A percentile compares a stretch with the other conserved stretches of the same genome.
Evolutionary conservation across 2,329 filamentous ascomycete species (phyloP).

Genomic region (Rugonectria rugulosa): DNA sequence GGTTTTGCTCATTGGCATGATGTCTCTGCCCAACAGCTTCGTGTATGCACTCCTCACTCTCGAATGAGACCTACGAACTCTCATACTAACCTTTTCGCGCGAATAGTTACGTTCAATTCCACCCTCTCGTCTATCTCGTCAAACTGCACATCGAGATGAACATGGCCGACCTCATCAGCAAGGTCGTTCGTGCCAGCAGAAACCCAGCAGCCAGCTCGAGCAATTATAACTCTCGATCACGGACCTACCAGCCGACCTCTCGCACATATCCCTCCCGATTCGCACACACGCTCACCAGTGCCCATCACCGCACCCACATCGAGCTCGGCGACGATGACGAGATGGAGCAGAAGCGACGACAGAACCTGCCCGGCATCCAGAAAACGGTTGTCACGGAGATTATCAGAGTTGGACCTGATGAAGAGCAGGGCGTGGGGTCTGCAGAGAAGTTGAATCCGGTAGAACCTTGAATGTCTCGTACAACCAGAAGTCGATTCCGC

Average conservation of each 20-base stretch:
- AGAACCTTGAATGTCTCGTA: too few species aligned
- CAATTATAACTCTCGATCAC: conserved; percentile 34
- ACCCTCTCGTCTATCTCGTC: conserved; percentile 5
- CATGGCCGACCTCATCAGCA: conserved; percentile 14
- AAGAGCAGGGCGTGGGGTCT: conserved; percentile 26
- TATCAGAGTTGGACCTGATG: conserved; percentile 20
- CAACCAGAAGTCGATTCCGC: too few species aligned
- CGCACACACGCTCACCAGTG: conserved; percentile 27
- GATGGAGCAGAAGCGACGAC: conserved; percentile 34
- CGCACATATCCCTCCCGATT: conserved; percentile 29
- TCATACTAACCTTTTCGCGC: too few species aligned
- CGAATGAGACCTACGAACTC: too few species aligned
- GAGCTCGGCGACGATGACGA: conserved; percentile 38
- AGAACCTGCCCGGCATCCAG: conserved; percentile 34
- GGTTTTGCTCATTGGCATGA: conserved; percentile 7
- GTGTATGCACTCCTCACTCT: background rate
- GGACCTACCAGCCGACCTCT: conserved; percentile 19
- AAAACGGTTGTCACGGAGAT: conserved; percentile 34
- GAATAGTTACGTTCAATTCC: conserved; percentile 14
- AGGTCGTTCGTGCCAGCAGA: conserved; percentile 8
- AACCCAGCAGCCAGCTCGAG: background rate
- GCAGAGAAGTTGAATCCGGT: too few species aligned
- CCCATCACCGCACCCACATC: conserved; percentile 28
- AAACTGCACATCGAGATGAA: conserved; percentile 16
- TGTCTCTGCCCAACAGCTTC: conserved; percentile 11